Evolutionary conservation across 805 yeast species (phyloP), one percentile per base, ranked within the genome.

Genomic region (Suhomyces emberorum): DNA sequence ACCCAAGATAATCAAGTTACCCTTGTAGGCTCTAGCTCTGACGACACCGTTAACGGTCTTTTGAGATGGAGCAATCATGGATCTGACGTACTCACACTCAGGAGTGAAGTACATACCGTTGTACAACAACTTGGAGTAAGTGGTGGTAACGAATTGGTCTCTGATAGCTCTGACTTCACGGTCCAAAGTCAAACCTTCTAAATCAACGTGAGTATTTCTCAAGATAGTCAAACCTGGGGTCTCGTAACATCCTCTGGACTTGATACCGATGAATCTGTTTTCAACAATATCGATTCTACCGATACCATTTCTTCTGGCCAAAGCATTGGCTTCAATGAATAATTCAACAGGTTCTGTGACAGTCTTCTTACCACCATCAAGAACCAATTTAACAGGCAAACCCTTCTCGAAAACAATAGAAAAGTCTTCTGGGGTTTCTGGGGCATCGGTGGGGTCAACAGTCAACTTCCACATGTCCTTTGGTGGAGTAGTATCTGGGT

Each of bases 381-480:
- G 78, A 26, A 79, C 66, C 54, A 93, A 76, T 71, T 88, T 89
- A 41, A 72, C 75, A 35, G 98, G 98, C 46, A 84, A 63, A 65
- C 98, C 98, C 69, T 85, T 76, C 54, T 77, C 79, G 61, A 88
- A 93, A 41, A 74, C 79, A 44, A 93, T 80, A 15, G 84, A 69
- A 65, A 93, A 81, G 61, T 83, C 83, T 74, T 93, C 97, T 55
- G 98, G 98, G 34, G 71, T 70, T 44, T 86, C 81, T 57, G 98
- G 98, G 39, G 98, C 98, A 59, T 91, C 97, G 27, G 71, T 61
- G 55, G 98, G 98, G 68, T 91, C 98, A 43, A 84, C 87, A 28
- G 96, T 93, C 63, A 93, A 79, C 73, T 93, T 93, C 98, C 98
- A 93, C 98, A 93, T 93, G 66, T 93, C 98, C 74, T 89, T 91